Conservation (phyloP, 1,284 basidiomycete species). For the Rhizopogon hawkerae region DNA sequence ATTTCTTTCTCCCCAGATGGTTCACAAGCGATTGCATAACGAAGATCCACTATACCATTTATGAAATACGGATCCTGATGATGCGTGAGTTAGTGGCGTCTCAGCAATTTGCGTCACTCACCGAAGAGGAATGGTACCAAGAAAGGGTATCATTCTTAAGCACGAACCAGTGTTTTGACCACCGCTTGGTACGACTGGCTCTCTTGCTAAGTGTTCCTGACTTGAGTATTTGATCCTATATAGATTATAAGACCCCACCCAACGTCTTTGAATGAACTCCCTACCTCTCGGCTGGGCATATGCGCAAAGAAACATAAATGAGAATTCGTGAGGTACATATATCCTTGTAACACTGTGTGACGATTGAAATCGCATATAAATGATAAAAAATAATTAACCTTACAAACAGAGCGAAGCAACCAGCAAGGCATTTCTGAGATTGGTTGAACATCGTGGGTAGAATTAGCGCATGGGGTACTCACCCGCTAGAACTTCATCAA, state of each 20-base stretch:
- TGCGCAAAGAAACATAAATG: conserved; percentile 97
- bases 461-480: conserved; percentile 19
- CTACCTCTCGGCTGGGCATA: conserved; percentile 79
- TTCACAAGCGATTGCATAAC: conserved; percentile 87
- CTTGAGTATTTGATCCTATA: conserved; percentile 78
- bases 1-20: conserved; percentile 65
- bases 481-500: conserved; percentile 80
- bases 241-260: conserved; percentile 9
- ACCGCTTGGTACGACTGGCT: conserved; percentile 77
- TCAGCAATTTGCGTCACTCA: conserved; percentile 29
- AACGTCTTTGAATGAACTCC: conserved; percentile 12
- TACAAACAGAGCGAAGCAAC: conserved; percentile 78
- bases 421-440: conserved; percentile 76
- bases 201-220: conserved; percentile 81
- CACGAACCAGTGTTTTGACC: conserved; percentile 90
- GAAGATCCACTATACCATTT: conserved; percentile 87
- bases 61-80: conserved; percentile 90
- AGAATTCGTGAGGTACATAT: conserved; percentile 89
- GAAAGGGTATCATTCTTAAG: conserved; percentile 89
- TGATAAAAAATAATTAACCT: conserved; percentile 31
- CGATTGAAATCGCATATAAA: conserved; percentile 9
- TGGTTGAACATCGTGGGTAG: conserved; percentile 13
- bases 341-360: conserved; percentile 79
- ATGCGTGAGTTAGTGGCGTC: conserved; percentile 7
- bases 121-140: conserved; percentile 91